Percentiles rank a stretch among this genome's conserved stretches.
phyloP scores from a whole-genome alignment of 345 rosid genomes.

The Lagerstroemia speciosa region DNA sequence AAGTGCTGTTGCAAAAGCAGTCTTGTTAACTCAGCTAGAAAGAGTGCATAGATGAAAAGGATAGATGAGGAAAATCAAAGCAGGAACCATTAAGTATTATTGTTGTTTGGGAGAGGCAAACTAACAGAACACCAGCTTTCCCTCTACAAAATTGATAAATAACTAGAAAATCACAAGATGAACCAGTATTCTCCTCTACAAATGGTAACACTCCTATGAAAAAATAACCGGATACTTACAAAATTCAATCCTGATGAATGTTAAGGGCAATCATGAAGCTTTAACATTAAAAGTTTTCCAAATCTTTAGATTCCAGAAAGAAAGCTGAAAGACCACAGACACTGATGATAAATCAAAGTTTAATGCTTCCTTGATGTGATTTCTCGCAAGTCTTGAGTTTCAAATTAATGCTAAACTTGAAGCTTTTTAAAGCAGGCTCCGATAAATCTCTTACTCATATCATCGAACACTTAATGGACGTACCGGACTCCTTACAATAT shows the following conservation, averaged over 20 bases:
- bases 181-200: neutral
- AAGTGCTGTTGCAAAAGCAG: neutral
- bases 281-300: neutral
- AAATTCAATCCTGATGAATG: neutral
- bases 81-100: neutral
- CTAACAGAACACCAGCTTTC: neutral
- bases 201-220: neutral
- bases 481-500: neutral
- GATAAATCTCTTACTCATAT: neutral
- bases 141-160: neutral
- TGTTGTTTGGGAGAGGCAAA: neutral
- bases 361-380: neutral
- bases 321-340: neutral
- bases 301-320: no score
- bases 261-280: neutral
- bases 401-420: neutral
- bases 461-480: neutral
- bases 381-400: neutral
- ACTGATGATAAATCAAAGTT: neutral
- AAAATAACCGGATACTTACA: neutral
- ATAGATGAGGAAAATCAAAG: neutral
- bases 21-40: neutral
- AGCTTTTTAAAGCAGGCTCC: neutral
- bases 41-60: neutral
- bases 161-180: neutral